Percentiles rank a stretch among this genome's conserved stretches.
phyloP scores from a whole-genome alignment of 1,284 basidiomycete species.

The Phellopilus nigrolimitatus region DNA sequence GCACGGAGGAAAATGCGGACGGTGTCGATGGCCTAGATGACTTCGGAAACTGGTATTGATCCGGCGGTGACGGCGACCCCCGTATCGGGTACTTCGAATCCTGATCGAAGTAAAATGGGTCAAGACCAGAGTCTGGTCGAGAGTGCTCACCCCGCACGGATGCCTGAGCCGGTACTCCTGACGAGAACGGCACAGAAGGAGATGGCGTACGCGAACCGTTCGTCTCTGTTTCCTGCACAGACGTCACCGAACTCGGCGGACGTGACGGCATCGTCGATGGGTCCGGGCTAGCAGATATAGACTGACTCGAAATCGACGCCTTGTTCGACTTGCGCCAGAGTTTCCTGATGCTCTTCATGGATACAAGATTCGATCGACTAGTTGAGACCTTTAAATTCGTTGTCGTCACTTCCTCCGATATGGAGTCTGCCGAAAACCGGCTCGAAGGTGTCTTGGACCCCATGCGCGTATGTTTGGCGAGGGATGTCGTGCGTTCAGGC shows the following conservation, averaged over 20 bases:
- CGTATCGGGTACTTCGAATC: constrained; percentile 58
- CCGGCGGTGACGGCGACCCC: constrained; percentile 23
- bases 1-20: background rate
- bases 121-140: constrained; percentile 27
- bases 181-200: constrained; percentile 19
- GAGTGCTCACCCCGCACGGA: background rate
- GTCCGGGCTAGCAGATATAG: constrained; percentile 27
- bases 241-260: constrained; percentile 19
- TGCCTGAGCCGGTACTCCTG: constrained; percentile 22
- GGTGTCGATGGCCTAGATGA: no score
- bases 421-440: constrained; percentile 70
- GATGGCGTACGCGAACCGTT: constrained; percentile 22
- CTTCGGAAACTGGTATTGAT: constrained; percentile 1
- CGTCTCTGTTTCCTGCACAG: constrained; percentile 13
- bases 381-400: constrained; percentile 18
- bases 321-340: constrained; percentile 72
- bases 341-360: constrained; percentile 64
- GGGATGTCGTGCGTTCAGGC: constrained; percentile 16
- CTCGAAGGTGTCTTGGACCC: constrained; percentile 38
- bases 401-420: constrained; percentile 38
- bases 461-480: constrained; percentile 4
- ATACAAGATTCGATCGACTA: constrained; percentile 43
- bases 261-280: constrained; percentile 25
- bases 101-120: constrained; percentile 57
- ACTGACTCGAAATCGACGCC: constrained; percentile 17